Evolutionary conservation across 169 alveolate genomes (phyloP).

Genomic region (Eimeria mitis): DNA sequence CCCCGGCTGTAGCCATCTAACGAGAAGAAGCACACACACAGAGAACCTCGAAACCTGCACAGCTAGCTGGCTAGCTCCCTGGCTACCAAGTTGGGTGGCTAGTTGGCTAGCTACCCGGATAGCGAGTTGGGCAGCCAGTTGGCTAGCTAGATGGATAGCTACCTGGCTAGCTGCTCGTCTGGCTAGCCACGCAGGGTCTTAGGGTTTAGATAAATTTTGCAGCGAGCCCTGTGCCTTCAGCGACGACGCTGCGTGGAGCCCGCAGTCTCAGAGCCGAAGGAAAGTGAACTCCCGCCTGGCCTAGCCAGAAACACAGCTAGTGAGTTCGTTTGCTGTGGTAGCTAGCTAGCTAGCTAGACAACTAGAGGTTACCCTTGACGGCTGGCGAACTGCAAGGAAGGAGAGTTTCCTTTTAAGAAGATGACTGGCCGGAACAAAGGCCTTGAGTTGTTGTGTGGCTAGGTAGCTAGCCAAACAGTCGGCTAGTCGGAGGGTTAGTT

Average conservation of each 20-base stretch:
- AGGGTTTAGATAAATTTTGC: too few relatives aligned
- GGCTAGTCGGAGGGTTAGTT: background rate
- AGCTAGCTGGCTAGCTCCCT: conserved; percentile 9
- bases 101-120: too few relatives aligned
- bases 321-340: background rate
- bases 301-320: background rate
- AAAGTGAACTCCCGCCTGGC: background rate
- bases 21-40: too few relatives aligned
- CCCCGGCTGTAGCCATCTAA: too few relatives aligned
- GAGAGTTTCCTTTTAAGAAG: background rate
- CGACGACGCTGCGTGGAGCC: background rate
- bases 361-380: background rate
- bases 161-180: background rate
- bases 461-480: too few relatives aligned
- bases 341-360: conserved; percentile 5
- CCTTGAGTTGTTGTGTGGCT: background rate
- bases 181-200: too few relatives aligned
- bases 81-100: too few relatives aligned
- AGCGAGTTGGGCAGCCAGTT: too few relatives aligned
- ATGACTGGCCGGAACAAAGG: background rate
- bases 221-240: too few relatives aligned
- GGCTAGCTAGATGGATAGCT: too few relatives aligned
- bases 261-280: background rate
- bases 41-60: background rate
- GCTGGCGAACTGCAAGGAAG: background rate